These are phyloP conservation scores for Solioccasus polychromus DNA, from an alignment of 768 basidiomycete species.

Conservation along the genomic window DNA sequence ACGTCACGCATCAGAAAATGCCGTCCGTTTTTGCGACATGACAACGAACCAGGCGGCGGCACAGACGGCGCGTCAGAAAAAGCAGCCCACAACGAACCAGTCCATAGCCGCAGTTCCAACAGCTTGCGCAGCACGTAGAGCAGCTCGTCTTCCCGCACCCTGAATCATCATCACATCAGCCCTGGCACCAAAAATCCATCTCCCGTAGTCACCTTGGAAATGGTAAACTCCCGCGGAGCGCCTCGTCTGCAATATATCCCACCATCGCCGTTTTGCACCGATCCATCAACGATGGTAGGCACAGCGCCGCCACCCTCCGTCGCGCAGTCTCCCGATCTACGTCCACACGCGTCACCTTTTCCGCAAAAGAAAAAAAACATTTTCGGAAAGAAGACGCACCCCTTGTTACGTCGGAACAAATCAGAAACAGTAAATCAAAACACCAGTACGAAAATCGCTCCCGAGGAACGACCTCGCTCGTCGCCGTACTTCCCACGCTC, in stretches of 20 bases:
- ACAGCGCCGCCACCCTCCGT: conserved; percentile 68
- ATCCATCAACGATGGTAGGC: conserved; percentile 67
- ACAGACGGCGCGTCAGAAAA: conserved; percentile 60
- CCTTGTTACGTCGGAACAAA: conserved; percentile 66
- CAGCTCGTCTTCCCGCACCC: conserved; percentile 86
- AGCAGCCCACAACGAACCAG: conserved; percentile 75
- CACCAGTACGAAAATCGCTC: conserved; percentile 94
- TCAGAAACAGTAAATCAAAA: conserved; percentile 79
- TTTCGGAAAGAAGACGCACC: conserved; percentile 37
- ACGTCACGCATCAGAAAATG: neutral
- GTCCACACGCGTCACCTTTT: neutral
- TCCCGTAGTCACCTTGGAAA: conserved; percentile 87
- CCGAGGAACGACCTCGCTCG: conserved; percentile 55
- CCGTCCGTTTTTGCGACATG: no score
- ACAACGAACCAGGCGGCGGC: conserved; percentile 57
- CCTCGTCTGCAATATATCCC: conserved; percentile 80
- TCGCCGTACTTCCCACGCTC: conserved; percentile 58
- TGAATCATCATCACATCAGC: conserved; percentile 24
- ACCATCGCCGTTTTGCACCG: conserved; percentile 71
- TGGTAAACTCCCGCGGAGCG: conserved; percentile 81
- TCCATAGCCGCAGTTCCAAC: conserved; percentile 67
- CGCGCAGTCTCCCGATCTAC: conserved; percentile 61
- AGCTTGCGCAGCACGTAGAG: conserved; percentile 80
- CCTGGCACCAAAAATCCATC: conserved; percentile 9
- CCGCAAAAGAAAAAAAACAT: no score